These are phyloP conservation scores for Penicillium longicatenatum DNA, from an alignment of 495 filamentous ascomycete genomes.

Conservation along the genomic window DNA sequence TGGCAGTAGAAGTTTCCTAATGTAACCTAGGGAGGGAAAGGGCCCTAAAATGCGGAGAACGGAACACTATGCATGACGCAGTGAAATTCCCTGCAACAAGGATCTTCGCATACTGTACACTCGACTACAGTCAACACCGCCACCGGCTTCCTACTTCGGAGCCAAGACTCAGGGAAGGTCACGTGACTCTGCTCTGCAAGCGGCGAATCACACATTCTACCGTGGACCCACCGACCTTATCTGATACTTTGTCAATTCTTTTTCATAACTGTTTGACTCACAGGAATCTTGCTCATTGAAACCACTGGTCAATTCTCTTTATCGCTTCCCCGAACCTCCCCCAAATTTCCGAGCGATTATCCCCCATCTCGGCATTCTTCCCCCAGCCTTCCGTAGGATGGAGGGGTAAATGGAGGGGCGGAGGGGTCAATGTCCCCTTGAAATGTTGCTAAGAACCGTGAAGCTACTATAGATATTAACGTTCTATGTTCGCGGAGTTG, in stretches of 20 bases:
- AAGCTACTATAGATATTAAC: too few relatives aligned
- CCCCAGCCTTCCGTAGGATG: conserved; percentile 3
- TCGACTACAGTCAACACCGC: conserved; percentile 4
- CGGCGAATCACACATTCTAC: conserved; percentile 8
- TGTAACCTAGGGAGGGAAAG: conserved; percentile 9
- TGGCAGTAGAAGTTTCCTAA: conserved; percentile 3
- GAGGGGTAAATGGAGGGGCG: conserved; percentile 11
- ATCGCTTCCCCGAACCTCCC: not conserved
- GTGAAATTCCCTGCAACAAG: not conserved
- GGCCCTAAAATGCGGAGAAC: conserved; percentile 5
- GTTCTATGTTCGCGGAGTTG: not conserved
- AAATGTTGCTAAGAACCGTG: too few relatives aligned
- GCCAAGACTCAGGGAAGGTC: conserved; percentile 2
- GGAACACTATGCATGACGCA: conserved; percentile 8
- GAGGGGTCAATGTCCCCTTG: not conserved
- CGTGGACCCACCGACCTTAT: conserved; percentile 23
- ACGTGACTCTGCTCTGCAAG: conserved; percentile 22
- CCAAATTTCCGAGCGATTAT: not conserved
- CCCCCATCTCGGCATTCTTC: not conserved
- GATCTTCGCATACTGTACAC: not conserved
- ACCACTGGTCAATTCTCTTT: not conserved
- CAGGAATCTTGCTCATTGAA: conserved; percentile 12
- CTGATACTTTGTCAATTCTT: conserved; percentile 24
- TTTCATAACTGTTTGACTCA: conserved; percentile 30
- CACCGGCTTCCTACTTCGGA: conserved; percentile 20